Evolutionary conservation across 306 rosid genomes (phyloP).

Genomic region (Delonix regia): DNA sequence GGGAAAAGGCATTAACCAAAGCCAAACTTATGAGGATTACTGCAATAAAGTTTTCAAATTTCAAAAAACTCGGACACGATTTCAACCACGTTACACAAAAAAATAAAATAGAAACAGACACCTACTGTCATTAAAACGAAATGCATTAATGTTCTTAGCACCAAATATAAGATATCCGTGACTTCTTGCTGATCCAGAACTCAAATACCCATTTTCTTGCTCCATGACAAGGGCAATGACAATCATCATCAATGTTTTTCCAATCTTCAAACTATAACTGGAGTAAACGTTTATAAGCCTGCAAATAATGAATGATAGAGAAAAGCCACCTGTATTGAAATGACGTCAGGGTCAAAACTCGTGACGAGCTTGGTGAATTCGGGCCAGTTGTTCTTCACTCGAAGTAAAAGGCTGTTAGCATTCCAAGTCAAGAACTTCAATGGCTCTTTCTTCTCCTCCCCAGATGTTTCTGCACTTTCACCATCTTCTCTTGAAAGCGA

Average conservation of each 20-base stretch:
- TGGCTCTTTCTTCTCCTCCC: conserved; percentile 64
- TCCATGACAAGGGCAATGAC: not conserved
- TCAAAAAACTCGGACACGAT: not conserved
- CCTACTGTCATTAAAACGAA: not conserved
- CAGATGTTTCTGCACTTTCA: conserved; percentile 25
- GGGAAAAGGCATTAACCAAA: not conserved
- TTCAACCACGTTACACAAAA: not conserved
- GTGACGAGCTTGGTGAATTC: conserved; percentile 63
- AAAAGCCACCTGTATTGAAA: conserved; percentile 71
- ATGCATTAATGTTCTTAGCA: conserved; percentile 12
- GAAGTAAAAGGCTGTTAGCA: conserved; percentile 88
- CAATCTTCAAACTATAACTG: not conserved
- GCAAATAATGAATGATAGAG: not conserved
- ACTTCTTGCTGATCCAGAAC: not conserved
- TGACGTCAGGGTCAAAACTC: conserved; percentile 80
- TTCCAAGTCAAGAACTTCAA: conserved; percentile 91
- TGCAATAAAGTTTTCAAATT: not conserved
- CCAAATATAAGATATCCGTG: not conserved
- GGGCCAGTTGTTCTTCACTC: conserved; percentile 81
- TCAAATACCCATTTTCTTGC: not conserved
- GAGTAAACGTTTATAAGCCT: not conserved
- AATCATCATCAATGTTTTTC: not conserved
- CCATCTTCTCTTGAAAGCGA: conserved; percentile 44
- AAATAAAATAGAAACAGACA: not conserved
- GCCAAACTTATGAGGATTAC: not conserved